phyloP scores from a whole-genome alignment of 179 eudicot genomes.

The Beta macrorhiza region DNA sequence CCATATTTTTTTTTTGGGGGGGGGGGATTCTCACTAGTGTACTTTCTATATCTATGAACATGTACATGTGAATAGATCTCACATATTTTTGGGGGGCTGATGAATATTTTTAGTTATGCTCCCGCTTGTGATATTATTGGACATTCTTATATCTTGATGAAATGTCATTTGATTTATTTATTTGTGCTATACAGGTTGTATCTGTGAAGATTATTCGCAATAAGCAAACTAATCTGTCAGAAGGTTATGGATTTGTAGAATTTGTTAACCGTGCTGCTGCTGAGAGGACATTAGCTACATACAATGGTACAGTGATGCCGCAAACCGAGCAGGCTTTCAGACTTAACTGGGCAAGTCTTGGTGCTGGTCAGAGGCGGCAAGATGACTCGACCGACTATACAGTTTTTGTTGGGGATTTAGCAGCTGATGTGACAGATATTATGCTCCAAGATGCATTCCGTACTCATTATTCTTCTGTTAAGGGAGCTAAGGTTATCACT shows the following conservation, averaged over 20 bases:
- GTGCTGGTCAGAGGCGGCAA: conserved; percentile 69
- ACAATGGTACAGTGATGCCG: conserved; percentile 78
- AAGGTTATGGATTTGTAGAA: conserved; percentile 83
- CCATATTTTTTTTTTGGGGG: neutral
- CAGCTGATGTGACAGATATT: conserved; percentile 75
- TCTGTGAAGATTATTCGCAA: conserved; percentile 80
- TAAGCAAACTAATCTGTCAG: conserved; percentile 79
- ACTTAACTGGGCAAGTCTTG: conserved; percentile 84
- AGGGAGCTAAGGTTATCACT: conserved; percentile 84
- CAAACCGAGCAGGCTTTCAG: conserved; percentile 72
- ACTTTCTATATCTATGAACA: neutral
- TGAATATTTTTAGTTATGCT: neutral
- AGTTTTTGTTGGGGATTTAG: conserved; percentile 88
- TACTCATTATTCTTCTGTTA: conserved; percentile 66
- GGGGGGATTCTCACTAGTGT: neutral
- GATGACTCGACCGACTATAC: conserved; percentile 70
- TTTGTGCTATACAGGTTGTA: conserved; percentile 40
- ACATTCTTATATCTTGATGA: neutral
- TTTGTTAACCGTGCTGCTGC: conserved; percentile 73
- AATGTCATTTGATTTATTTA: neutral
- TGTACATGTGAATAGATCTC: neutral
- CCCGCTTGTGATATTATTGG: neutral
- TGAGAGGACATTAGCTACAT: conserved; percentile 57
- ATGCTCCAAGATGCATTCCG: conserved; percentile 68
- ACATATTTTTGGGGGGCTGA: neutral